Evolutionary conservation across 805 yeast genomes (phyloP), one percentile per base, ranked within the genome.

Genomic region (Dipodascus albidus): DNA sequence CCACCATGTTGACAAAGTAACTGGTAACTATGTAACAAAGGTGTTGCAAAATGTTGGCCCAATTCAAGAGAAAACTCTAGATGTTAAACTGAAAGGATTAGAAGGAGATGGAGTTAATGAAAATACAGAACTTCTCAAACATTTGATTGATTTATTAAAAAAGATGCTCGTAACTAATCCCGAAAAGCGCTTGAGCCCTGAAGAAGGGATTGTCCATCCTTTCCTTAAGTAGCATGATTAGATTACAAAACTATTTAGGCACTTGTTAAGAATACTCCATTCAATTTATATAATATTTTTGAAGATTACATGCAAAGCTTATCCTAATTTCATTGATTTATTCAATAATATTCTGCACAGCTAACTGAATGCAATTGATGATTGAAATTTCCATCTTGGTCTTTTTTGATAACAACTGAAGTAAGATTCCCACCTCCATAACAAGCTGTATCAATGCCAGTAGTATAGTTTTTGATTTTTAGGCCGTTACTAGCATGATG

Each of bases 401-500:
- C 52, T 53, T 62, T 59, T 24, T 64, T 57, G 3, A 83, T 63
- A 2, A 82, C 74, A 63, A 81, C 67, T 0, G 90, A 95, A 27
- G 83, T 74, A 50, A 90, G 72, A 55, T 76, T 65, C 9, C 80
- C 83, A 2, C 96, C 96, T 55, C 78, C 77, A 55, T 81, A 85
- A 72, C 97, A 90, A 1, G 85, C 87, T 9, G 86, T 72, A 63
- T 91, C 98, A 38, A 90, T 69, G 0, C 97, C 98, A 61, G 78
- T 80, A 2, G 96, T 74, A 66, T 74, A 87, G 57, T 77, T 76
- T 58, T 77, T 76, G 50, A 82, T 58, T 53, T 77, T 80, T 50
- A 89, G 75, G 1, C 96, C 96, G 53, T 82, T 71, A 53, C 80
- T 74, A 2, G 97, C 95, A 64, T 87, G 95, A 64, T 90, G 98